phyloP scores from a whole-genome alignment of 2,329 filamentous ascomycete genomes.

The Clarireedia homoeocarpa region DNA sequence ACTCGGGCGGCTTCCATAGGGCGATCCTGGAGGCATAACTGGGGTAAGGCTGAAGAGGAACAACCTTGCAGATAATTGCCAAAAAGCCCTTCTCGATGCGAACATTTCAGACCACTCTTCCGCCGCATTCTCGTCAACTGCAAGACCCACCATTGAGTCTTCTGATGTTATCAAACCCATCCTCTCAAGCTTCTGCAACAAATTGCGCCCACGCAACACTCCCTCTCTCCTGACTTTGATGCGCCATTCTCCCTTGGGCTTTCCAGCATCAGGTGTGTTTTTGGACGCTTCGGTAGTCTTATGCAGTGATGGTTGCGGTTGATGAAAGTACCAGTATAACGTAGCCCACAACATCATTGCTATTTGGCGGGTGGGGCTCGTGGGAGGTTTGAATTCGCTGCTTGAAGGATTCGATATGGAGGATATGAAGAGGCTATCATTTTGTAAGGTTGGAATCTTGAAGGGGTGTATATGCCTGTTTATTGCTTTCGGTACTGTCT shows the following conservation, averaged over 20 bases:
- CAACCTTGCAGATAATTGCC: slow-evolving; percentile 81
- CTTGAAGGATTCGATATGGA: slow-evolving; percentile 79
- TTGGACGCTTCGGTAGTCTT: slow-evolving; percentile 56
- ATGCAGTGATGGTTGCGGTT: slow-evolving; percentile 60
- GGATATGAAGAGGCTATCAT: slow-evolving; percentile 84
- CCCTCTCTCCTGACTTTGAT: slow-evolving; percentile 80
- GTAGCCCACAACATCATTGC: slow-evolving; percentile 97
- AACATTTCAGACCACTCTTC: slow-evolving; percentile 76
- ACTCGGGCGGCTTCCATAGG: slow-evolving; percentile 43
- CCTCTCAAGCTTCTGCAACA: slow-evolving; percentile 84
- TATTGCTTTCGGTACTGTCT: slow-evolving; percentile 19
- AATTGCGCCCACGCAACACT: slow-evolving; percentile 72
- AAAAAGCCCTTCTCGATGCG: slow-evolving; percentile 72
- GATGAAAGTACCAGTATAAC: slow-evolving; percentile 96
- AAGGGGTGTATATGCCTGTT: slow-evolving; percentile 53
- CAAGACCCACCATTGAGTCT: slow-evolving; percentile 66
- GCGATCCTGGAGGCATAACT: slow-evolving; percentile 37
- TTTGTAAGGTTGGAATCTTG: slow-evolving; percentile 63
- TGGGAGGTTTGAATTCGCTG: slow-evolving; percentile 70
- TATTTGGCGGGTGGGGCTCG: slow-evolving; percentile 78
- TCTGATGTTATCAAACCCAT: slow-evolving; percentile 79
- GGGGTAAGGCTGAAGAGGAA: slow-evolving; percentile 83
- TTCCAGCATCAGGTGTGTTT: slow-evolving; percentile 58
- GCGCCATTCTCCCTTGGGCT: slow-evolving; percentile 77
- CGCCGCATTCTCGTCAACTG: slow-evolving; percentile 50